Percentiles rank a stretch among this genome's conserved stretches.
These are phyloP conservation scores for Fusarium sp. DNA, from an alignment of 2,329 filamentous ascomycete species.

Conservation along the genomic window DNA sequence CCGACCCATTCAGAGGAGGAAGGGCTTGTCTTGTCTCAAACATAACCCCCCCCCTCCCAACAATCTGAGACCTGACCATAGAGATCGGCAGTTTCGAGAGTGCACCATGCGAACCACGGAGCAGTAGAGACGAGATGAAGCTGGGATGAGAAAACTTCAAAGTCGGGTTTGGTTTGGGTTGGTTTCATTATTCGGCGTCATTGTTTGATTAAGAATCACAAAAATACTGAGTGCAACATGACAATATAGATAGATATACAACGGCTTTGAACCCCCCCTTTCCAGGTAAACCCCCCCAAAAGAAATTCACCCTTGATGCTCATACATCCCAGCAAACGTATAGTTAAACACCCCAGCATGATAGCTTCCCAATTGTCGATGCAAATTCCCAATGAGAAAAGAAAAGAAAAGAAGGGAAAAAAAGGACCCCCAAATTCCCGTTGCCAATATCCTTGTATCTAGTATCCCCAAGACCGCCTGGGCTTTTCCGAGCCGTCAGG, in stretches of 20 bases:
- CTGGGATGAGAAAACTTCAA: neutral
- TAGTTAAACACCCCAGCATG: neutral
- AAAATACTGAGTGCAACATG: neutral
- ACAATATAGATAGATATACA: slow-evolving; percentile 21
- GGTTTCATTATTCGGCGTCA: slow-evolving; percentile 2
- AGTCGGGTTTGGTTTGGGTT: neutral
- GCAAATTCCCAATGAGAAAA: neutral
- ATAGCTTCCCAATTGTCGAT: slow-evolving; percentile 10
- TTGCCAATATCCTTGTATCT: slow-evolving; percentile 24
- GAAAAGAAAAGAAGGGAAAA: neutral
- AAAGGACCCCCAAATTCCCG: neutral
- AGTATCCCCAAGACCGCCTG: slow-evolving; percentile 11
- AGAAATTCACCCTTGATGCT: slow-evolving; percentile 1
- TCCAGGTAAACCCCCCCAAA: neutral
- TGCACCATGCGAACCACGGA: neutral
- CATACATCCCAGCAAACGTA: slow-evolving; percentile 1
- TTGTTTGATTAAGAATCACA: slow-evolving; percentile 2
- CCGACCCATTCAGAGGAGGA: neutral
- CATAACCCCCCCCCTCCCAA: neutral
- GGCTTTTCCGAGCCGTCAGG: slow-evolving; percentile 1
- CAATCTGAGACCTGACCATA: neutral
- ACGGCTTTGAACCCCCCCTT: neutral
- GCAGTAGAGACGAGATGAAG: neutral
- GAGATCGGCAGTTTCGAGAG: neutral
- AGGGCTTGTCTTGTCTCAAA: slow-evolving; percentile 14